Conservation (phyloP, 129 eudicot genomes). For the Helianthus annuus region HanXRQr2.0-SUNRISE NC_035444.2:15699293-15699792, state of each 20-base stretch:
- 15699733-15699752: conserved; percentile 6
- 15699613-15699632: background rate
- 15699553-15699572: background rate
- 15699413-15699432: no score
- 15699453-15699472: no score
- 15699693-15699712: background rate
- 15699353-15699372: no score
- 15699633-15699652: background rate
- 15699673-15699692: background rate
- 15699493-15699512: no score
- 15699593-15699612: conserved; percentile 27
- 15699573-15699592: conserved; percentile 23
- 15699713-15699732: conserved; percentile 1
- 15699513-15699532: background rate
- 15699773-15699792: conserved; percentile 14
- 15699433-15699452: no score
- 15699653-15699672: background rate
- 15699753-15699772: background rate
- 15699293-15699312: no score
- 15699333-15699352: no score
- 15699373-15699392: no score
- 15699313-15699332: no score
- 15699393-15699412: no score
- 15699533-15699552: no score
- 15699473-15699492: no score